Evolutionary conservation across 1,284 basidiomycete species (phyloP).

Genomic region (Tilletia setariae): DNA sequence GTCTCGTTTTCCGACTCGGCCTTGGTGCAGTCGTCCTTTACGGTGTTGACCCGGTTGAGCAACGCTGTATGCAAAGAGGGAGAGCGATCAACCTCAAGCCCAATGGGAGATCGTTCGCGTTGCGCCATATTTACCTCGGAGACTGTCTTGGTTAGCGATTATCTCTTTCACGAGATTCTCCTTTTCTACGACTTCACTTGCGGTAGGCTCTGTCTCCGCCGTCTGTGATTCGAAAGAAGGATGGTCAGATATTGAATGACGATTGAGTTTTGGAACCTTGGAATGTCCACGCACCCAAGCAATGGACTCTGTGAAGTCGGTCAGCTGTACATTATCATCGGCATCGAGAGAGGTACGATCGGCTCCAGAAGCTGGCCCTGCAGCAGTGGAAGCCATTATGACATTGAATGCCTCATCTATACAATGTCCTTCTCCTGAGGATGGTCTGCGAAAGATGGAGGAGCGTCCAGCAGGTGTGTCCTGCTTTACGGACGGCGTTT

Average conservation of each 20-base stretch:
- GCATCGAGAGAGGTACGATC: too few relatives aligned
- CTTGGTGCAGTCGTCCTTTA: slow-evolving; percentile 49
- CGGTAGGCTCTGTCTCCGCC: slow-evolving; percentile 44
- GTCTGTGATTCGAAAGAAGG: slow-evolving; percentile 22
- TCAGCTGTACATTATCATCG: neutral
- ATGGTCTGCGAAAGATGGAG: too few relatives aligned
- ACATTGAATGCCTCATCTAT: too few relatives aligned
- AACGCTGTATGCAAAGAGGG: slow-evolving; percentile 27
- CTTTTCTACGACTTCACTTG: slow-evolving; percentile 53
- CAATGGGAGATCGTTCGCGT: neutral
- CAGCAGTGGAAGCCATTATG: too few relatives aligned
- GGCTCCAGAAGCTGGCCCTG: too few relatives aligned
- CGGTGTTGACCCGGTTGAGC: slow-evolving; percentile 35
- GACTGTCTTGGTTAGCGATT: slow-evolving; percentile 41
- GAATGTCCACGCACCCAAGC: slow-evolving; percentile 1
- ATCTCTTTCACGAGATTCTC: slow-evolving; percentile 50
- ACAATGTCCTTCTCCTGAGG: too few relatives aligned
- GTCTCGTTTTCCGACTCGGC: slow-evolving; percentile 52
- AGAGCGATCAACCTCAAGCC: neutral
- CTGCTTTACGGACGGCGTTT: too few relatives aligned
- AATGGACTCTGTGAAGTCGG: slow-evolving; percentile 16
- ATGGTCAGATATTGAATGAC: neutral
- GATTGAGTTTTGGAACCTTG: neutral
- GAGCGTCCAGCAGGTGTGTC: too few relatives aligned
- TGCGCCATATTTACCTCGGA: slow-evolving; percentile 23